Evolutionary conservation across 2,329 filamentous ascomycete species (phyloP), one percentile per base, ranked within the genome.

Genomic region (Penicillium olsonii): DNA sequence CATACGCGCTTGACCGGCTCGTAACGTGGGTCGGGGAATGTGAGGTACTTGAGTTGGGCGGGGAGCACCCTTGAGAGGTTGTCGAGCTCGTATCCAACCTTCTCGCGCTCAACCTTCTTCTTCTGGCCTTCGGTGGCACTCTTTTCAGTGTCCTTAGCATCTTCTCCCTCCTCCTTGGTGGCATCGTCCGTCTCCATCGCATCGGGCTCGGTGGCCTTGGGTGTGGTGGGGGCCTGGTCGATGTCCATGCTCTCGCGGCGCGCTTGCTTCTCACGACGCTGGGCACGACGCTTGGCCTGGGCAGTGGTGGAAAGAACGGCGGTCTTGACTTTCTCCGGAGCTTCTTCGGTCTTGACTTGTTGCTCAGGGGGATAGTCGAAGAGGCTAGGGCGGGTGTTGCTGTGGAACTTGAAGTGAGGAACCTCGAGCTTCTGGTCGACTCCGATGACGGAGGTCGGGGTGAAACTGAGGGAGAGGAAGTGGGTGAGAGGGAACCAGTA

Each of bases 401-500:
- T 95, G 80, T 96, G 85, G 78, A 96, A 95, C 71, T 95, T 95
- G 83, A 96, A 92, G 67, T 86, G 87, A 17, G 95, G 91, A 46
- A 96, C 90, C 64, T 96, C 90, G 12, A 99, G 81, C 66, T 96
- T 90, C 66, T 95, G 87, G 68, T 99, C 92, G 20, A 99, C 84
- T 52, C 89, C 92, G 62, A 97, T 96, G 66, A 99, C 88, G 1
- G 94, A 88, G 1, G 95, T 99, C 1, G 94, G 94, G n/a, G 90
- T 91, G 75, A 99, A 97, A 65, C 90, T 92, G 54, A 99, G 80
- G 0, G 92, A 95, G 50, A 99, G 73, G 84, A 99, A 99, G 74
- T 99, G 94, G 24, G 94, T 95, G 64, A 97, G 87, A 52, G 94
- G 94, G 83, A 99, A 99, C 94, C 94, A 99, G 78, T 99, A 99